phyloP scores from a whole-genome alignment of 2,329 filamentous ascomycete genomes.

The Orbilia blumenaviensis region DNA sequence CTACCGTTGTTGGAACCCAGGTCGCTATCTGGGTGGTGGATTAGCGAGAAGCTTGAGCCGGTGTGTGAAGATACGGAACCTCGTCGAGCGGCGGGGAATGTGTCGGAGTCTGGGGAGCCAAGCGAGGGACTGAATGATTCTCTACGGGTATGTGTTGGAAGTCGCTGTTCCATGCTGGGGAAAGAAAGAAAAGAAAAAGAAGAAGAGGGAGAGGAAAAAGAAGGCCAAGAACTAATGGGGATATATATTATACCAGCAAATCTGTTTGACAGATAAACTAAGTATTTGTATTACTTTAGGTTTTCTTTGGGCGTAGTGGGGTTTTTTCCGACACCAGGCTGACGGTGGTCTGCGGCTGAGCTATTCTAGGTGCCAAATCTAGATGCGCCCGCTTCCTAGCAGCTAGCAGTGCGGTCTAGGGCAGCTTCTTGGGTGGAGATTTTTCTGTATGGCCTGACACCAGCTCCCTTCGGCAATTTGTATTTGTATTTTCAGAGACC shows the following conservation, averaged over 20 bases:
- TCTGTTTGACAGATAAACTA: constrained; percentile 7
- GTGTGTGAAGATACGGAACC: constrained; percentile 44
- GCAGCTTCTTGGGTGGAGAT: neutral
- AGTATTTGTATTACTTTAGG: constrained; percentile 32
- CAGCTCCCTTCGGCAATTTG: constrained; percentile 22
- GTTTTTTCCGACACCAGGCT: constrained; percentile 31
- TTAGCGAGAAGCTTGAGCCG: constrained; percentile 50
- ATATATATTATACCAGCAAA: constrained; percentile 41
- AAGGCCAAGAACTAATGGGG: constrained; percentile 17
- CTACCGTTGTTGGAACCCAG: constrained; percentile 43
- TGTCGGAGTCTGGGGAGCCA: constrained; percentile 48
- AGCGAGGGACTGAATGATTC: constrained; percentile 52
- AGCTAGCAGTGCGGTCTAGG: too few relatives aligned
- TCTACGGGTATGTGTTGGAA: constrained; percentile 48
- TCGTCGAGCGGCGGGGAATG: constrained; percentile 37
- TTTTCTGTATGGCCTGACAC: constrained; percentile 38
- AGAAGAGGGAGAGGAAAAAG: constrained; percentile 6
- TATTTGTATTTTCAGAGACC: constrained; percentile 51
- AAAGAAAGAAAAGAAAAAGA: constrained; percentile 21
- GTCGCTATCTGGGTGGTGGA: constrained; percentile 51
- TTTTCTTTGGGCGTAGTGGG: constrained; percentile 12
- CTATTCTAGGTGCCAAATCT: constrained; percentile 49
- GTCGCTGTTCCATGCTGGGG: constrained; percentile 49
- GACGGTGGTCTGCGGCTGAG: constrained; percentile 51
- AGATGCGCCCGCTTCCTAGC: constrained; percentile 19